phyloP scores from a whole-genome alignment of 148 eudicot species.

The Rhododendron williamsianum region DNA sequence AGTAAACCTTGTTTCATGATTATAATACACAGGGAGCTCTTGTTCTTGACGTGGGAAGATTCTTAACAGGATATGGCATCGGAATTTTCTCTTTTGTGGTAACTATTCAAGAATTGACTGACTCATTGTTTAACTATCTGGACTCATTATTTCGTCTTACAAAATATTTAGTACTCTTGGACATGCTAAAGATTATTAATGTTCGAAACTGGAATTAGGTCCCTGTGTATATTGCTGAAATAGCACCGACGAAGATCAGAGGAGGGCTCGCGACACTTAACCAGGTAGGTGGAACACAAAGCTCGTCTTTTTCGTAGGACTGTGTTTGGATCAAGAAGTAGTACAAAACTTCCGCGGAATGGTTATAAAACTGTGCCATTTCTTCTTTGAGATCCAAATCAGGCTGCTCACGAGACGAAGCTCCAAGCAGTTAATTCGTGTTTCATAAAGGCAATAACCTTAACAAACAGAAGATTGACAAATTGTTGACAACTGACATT shows the following conservation, averaged over 20 bases:
- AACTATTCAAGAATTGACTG: slow-evolving; percentile 3
- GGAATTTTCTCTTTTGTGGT: slow-evolving; percentile 78
- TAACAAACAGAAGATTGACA: not conserved
- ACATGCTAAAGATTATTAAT: not conserved
- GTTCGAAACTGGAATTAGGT: slow-evolving; percentile 29
- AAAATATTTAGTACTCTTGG: not conserved
- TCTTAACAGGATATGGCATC: slow-evolving; percentile 73
- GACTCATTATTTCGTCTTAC: not conserved
- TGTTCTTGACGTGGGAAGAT: slow-evolving; percentile 65
- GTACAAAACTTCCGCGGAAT: not conserved
- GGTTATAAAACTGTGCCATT: too few species aligned
- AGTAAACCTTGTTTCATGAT: not conserved
- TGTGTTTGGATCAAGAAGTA: not conserved
- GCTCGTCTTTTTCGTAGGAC: not conserved
- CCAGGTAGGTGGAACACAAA: slow-evolving; percentile 45
- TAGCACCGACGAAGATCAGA: slow-evolving; percentile 70
- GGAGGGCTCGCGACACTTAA: slow-evolving; percentile 78
- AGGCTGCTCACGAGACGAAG: too few species aligned
- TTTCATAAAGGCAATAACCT: too few species aligned
- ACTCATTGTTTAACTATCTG: not conserved
- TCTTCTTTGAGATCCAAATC: too few species aligned
- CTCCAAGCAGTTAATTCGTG: too few species aligned
- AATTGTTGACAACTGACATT: not conserved
- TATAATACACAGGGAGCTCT: slow-evolving; percentile 48
- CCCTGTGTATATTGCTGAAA: slow-evolving; percentile 75